Conservation (phyloP, 169 alveolate species). For the Toxoplasma gondii region DNA sequence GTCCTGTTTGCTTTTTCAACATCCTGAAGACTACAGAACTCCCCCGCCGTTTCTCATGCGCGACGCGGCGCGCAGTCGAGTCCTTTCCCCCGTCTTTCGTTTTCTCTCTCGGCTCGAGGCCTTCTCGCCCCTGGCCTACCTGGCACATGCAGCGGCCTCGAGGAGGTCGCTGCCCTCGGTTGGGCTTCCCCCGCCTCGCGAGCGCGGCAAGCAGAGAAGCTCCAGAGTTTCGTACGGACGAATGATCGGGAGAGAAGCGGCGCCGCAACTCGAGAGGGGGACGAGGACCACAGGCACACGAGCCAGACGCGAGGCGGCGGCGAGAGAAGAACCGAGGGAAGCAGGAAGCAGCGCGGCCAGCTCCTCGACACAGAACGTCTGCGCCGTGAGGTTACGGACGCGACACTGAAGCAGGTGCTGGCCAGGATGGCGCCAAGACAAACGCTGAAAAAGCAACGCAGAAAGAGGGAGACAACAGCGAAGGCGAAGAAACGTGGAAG, state of each 20-base stretch:
- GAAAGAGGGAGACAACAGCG: not conserved
- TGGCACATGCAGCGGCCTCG: not conserved
- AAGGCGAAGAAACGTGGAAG: not conserved
- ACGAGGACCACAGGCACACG: not conserved
- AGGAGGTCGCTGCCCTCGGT: not conserved
- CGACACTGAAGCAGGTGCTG: conserved; percentile 24
- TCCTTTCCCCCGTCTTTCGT: not conserved
- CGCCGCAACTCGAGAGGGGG: not conserved
- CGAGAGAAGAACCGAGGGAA: not conserved
- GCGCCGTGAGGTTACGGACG: not conserved
- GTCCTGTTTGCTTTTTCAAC: too few species aligned
- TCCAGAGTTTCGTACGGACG: not conserved
- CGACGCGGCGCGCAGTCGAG: not conserved
- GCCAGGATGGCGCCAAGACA: conserved; percentile 15
- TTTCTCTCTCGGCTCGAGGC: not conserved
- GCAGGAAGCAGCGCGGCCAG: conserved; percentile 5
- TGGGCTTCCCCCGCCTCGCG: not conserved
- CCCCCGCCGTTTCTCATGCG: not conserved
- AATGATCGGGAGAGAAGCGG: not conserved
- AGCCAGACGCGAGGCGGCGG: not conserved
- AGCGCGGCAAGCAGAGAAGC: not conserved
- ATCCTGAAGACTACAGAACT: not conserved
- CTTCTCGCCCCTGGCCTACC: too few species aligned
- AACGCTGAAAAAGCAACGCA: conserved; percentile 23
- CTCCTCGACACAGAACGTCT: conserved; percentile 3